Evolutionary conservation across 495 filamentous ascomycete species (phyloP).

Genomic region (Copromyces sp.): DNA sequence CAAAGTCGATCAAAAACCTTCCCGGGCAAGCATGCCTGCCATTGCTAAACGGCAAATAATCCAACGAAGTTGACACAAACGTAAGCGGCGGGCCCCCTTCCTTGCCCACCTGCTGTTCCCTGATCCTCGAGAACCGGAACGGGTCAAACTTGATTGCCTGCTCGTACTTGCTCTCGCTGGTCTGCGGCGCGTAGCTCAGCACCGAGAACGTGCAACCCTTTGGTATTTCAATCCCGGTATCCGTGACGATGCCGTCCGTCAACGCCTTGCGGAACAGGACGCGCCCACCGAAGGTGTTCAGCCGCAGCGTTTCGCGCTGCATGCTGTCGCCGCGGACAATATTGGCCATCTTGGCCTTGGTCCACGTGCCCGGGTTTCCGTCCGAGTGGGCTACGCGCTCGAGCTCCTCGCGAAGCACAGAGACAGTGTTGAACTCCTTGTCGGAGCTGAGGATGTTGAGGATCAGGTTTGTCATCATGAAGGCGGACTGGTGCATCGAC

Average conservation of each 20-base stretch:
- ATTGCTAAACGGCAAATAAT: constrained; percentile 30
- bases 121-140: constrained; percentile 16
- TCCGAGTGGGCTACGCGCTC: constrained; percentile 2
- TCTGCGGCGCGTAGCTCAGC: constrained; percentile 21
- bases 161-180: constrained; percentile 21
- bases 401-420: constrained; percentile 24
- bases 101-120: constrained; percentile 4
- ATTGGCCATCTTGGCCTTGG: constrained; percentile 20
- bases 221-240: constrained; percentile 25
- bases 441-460: constrained; percentile 22
- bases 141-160: constrained; percentile 15
- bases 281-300: constrained; percentile 25
- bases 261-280: constrained; percentile 23
- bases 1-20: constrained; percentile 30
- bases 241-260: constrained; percentile 12
- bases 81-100: constrained; percentile 1
- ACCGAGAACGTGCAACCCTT: constrained; percentile 18
- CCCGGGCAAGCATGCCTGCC: constrained; percentile 37
- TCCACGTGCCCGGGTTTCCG: constrained; percentile 14
- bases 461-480: constrained; percentile 16
- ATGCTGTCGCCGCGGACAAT: constrained; percentile 31
- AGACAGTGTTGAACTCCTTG: constrained; percentile 26
- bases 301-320: constrained; percentile 30
- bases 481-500: constrained; percentile 18
- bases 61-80: constrained; percentile 5